Evolutionary conservation across 1,284 basidiomycete genomes (phyloP).

Genomic region (Porogramme epimiltina): DNA sequence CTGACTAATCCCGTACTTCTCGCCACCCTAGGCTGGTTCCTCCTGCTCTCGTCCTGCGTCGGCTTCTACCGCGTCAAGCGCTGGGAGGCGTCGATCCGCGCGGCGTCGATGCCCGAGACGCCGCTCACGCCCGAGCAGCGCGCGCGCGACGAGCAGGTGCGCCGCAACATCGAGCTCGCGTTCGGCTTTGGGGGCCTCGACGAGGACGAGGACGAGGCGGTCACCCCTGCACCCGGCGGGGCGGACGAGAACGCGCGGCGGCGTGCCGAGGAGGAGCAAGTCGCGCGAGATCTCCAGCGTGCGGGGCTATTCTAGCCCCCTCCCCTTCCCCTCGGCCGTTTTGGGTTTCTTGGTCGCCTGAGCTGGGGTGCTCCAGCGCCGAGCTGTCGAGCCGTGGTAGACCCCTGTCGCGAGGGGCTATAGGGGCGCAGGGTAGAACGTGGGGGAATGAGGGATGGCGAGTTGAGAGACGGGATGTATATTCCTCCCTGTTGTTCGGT

Average conservation of each 20-base stretch:
- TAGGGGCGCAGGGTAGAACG: too few relatives aligned
- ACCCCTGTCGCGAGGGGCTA: too few relatives aligned
- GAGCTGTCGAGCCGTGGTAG: too few relatives aligned
- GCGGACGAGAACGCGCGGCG: conserved; percentile 7
- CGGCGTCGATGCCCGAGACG: conserved; percentile 37
- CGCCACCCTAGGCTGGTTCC: conserved; percentile 80
- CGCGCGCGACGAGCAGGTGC: conserved; percentile 47
- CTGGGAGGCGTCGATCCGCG: conserved; percentile 68
- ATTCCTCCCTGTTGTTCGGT: too few relatives aligned
- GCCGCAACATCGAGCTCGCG: conserved; percentile 48
- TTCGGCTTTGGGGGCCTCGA: conserved; percentile 43
- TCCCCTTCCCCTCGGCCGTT: background rate
- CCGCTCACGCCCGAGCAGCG: conserved; percentile 43
- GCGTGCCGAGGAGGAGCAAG: conserved; percentile 11
- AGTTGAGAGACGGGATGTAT: too few relatives aligned
- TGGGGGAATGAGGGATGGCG: too few relatives aligned
- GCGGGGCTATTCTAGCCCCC: conserved; percentile 49
- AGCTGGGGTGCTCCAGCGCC: too few relatives aligned
- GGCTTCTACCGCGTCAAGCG: conserved; percentile 86
- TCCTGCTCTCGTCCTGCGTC: conserved; percentile 77
- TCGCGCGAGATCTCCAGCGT: conserved; percentile 48
- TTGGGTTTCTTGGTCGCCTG: too few relatives aligned
- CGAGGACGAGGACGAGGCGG: conserved; percentile 16
- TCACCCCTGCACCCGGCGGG: background rate
- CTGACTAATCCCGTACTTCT: background rate